Evolutionary conservation across 2,329 filamentous ascomycete species (phyloP), one percentile per base, ranked within the genome.

Genomic region (Neoarthrinium moseri): DNA sequence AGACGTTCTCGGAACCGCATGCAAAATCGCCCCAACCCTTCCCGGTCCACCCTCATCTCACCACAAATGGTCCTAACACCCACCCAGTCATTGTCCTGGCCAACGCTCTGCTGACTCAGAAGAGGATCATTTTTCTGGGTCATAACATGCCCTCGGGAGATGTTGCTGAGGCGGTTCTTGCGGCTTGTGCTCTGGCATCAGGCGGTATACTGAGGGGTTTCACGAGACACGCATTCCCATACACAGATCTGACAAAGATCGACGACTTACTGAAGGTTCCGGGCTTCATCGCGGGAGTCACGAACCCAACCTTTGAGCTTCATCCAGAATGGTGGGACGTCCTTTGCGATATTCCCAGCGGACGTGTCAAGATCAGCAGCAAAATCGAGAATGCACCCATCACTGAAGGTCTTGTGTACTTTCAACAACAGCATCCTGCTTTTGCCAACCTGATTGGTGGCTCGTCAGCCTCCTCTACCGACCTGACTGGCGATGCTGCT

Each of bases 251-350:
- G 34, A 96, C 91, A 53, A 99, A 99, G 69, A 91, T 99, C 49
- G 94, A 99, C 55, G 94, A 97, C 63, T 78, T 99, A 10, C 78
- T 99, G 38, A 92, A 95, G 58, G 94, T 99, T 0, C 92, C 94
- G 6, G 94, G 94, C 2, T 99, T 99, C 67, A 96, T 99, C 57
- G 94, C 94, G 3, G 94, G 94, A 47, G 94, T 99, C 32, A 99
- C 92, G 2, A 99, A 99, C 62, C 94, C 94, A 5, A 92, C 91
- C 0, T 99, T 99, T 64, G 91, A 92, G 51, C 83, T 91, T 60
- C 92, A 97, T 60, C 89, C 88, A 0, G 91, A 96, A 63, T 99
- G 94, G 94, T 99, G 94, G 94, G 94, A 99, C 67, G 71, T 99
- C 8, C 77, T 99, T 11, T 99, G 94, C 66, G 94, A 99, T 66